A percentile compares a stretch with the other conserved stretches of the same genome.
Conservation (phyloP, 2,329 filamentous ascomycete species). For the Epicoccum nigrum region DNA sequence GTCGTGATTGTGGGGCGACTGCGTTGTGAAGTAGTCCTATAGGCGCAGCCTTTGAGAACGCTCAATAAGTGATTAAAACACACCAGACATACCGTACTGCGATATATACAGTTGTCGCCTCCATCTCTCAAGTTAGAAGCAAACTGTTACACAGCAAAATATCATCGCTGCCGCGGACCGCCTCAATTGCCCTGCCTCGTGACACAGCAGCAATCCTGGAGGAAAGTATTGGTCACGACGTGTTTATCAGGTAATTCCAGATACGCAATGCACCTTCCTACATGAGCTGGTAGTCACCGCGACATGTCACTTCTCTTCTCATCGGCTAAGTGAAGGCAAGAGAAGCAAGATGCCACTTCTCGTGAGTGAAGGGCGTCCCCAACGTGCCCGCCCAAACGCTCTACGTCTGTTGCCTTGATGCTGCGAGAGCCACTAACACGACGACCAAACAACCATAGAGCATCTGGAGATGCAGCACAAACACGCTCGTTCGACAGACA, state of each 20-base stretch:
- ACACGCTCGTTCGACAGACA: background rate
- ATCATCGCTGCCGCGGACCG: background rate
- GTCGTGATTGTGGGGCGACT: no score
- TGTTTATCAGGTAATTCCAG: background rate
- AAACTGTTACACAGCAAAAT: no score
- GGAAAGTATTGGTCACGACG: background rate
- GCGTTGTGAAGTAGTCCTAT: no score
- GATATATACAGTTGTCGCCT: no score
- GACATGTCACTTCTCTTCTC: background rate
- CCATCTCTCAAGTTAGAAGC: no score
- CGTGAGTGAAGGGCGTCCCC: background rate
- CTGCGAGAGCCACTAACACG: background rate
- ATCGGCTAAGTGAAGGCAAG: slow-evolving; percentile 2
- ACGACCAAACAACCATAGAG: background rate
- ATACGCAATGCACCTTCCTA: background rate
- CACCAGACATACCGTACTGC: no score
- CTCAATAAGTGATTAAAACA: no score
- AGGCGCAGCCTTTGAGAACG: no score
- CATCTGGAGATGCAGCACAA: background rate
- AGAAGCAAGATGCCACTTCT: background rate
- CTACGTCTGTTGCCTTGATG: background rate
- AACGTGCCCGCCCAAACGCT: background rate
- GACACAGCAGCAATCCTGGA: background rate
- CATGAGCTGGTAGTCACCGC: background rate
- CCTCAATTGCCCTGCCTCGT: background rate